A percentile compares a stretch with the other conserved stretches of the same genome.
These are phyloP conservation scores for Maudiozyma bulderi DNA, from an alignment of 805 yeast genomes.

Conservation along the genomic window DNA sequence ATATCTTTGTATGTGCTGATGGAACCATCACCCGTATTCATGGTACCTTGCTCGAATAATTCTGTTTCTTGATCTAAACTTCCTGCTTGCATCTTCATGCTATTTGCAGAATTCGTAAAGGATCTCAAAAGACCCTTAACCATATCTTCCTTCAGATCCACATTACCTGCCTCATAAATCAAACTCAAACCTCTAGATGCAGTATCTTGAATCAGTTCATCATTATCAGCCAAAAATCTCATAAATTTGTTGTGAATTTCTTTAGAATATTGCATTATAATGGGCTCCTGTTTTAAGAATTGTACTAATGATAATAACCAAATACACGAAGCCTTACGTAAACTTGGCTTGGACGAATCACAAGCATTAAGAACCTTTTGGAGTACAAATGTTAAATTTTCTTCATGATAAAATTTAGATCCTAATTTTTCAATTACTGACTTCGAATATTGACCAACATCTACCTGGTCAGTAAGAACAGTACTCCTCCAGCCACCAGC, in stretches of 20 bases:
- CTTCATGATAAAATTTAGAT: slow-evolving; percentile 2
- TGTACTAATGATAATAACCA: slow-evolving; percentile 80
- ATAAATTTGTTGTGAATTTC: slow-evolving; percentile 66
- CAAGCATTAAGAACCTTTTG: slow-evolving; percentile 43
- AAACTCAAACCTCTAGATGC: slow-evolving; percentile 83
- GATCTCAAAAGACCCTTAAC: slow-evolving; percentile 65
- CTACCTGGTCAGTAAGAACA: slow-evolving; percentile 42
- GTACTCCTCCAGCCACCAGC: slow-evolving; percentile 71
- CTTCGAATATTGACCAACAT: slow-evolving; percentile 30
- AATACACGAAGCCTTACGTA: slow-evolving; percentile 69
- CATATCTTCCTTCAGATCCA: slow-evolving; percentile 56
- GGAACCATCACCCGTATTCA: slow-evolving; percentile 76
- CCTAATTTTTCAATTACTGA: neutral
- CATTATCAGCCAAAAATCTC: slow-evolving; percentile 69
- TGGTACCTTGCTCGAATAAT: slow-evolving; percentile 71
- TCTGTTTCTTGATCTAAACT: slow-evolving; percentile 70
- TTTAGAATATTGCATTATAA: slow-evolving; percentile 36
- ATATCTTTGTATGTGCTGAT: slow-evolving; percentile 89
- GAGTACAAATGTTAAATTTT: slow-evolving; percentile 30
- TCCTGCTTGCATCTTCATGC: slow-evolving; percentile 46
- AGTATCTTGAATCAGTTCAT: slow-evolving; percentile 83
- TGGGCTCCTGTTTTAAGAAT: slow-evolving; percentile 46
- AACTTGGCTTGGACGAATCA: slow-evolving; percentile 57
- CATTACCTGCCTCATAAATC: slow-evolving; percentile 68
- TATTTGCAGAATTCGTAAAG: slow-evolving; percentile 58